Percentiles rank a stretch among this genome's conserved stretches.
Evolutionary conservation across 306 rosid species (phyloP).

Genomic region (Gastrolobium bilobum): DNA sequence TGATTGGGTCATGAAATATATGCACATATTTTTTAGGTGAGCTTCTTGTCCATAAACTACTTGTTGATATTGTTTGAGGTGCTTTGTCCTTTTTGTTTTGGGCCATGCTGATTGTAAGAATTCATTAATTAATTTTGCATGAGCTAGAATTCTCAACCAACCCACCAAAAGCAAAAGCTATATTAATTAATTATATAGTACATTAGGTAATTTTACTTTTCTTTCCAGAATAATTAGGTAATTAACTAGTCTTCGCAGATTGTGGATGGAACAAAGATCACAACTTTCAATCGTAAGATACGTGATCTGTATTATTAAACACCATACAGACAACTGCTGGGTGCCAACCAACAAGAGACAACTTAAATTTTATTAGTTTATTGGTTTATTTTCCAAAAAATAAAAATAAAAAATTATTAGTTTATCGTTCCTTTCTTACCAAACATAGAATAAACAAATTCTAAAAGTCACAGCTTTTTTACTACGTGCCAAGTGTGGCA

Average conservation of each 20-base stretch:
- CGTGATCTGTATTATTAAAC: conserved; percentile 41
- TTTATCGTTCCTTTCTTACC: conserved; percentile 29
- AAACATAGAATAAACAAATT: conserved; percentile 3
- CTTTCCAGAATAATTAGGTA: conserved; percentile 4
- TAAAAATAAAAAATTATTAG: background rate
- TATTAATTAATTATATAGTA: conserved; percentile 24
- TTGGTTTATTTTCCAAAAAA: background rate
- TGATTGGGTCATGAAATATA: too few species aligned
- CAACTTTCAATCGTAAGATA: conserved; percentile 40
- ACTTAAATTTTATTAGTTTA: conserved; percentile 15
- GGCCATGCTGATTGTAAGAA: conserved; percentile 41
- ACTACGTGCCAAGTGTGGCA: conserved; percentile 57
- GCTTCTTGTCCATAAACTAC: background rate
- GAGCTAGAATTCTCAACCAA: conserved; percentile 46
- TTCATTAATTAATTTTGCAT: conserved; percentile 35
- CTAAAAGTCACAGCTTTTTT: background rate
- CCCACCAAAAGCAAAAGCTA: conserved; percentile 44
- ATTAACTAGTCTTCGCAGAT: background rate
- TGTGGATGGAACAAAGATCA: conserved; percentile 33
- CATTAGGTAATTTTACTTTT: conserved; percentile 47
- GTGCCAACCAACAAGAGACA: conserved; percentile 52
- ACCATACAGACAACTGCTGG: conserved; percentile 48
- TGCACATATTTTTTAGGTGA: background rate
- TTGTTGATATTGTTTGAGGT: conserved; percentile 19
- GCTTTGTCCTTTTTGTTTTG: conserved; percentile 41